Evolutionary conservation across 2,329 filamentous ascomycete species (phyloP), one percentile per base, ranked within the genome.

Genomic region (Aureobasidium zeae): DNA sequence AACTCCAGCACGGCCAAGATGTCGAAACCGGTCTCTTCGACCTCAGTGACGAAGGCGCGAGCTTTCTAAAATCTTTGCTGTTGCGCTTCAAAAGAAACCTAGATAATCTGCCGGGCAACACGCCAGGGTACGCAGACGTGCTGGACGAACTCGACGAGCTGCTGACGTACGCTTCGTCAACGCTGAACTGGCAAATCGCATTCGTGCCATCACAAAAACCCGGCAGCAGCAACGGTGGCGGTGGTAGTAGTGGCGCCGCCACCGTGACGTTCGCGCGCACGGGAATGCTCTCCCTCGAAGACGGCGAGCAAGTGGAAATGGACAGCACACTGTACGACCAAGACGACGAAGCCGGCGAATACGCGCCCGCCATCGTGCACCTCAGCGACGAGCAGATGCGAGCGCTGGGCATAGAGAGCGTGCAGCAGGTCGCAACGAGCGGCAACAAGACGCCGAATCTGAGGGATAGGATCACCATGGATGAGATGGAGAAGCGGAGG

Each of bases 301-400:
- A 81, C 53, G 77, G 77, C 12, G 77, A 81, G 57, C 63, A 68
- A 49, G 70, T 81, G 3, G 74, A 77, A 51, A 65, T 81, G 65
- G 74, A 77, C 15, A 57, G 55, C 3, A 59, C 56, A 16, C 52
- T 50, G 5, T 58, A 63, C 28, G 76, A 78, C 32, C 73, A 75
- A 53, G 75, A 79, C 15, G 76, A 81, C 38, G 77, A 81, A 58
- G 71, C 67, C 10, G 77, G 77, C 9, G 77, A 81, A 51, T 81
- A 77, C 65, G 77, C 77, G 21, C 77, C 77, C 15, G 63, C 72
- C 26, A 59, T 81, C 22, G 76, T 81, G 15, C 73, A 80, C 28
- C 50, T 72, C 48, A 68, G 66, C 12, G 56, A 64, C 3, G 62
- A 63, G 33, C 67, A 71, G 48, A 53, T 63, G 45, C 57, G 57